Percentiles rank a stretch among this genome's conserved stretches.
Conservation (phyloP, 2,329 filamentous ascomycete genomes). For the Raffaelea albimanens region DNA sequence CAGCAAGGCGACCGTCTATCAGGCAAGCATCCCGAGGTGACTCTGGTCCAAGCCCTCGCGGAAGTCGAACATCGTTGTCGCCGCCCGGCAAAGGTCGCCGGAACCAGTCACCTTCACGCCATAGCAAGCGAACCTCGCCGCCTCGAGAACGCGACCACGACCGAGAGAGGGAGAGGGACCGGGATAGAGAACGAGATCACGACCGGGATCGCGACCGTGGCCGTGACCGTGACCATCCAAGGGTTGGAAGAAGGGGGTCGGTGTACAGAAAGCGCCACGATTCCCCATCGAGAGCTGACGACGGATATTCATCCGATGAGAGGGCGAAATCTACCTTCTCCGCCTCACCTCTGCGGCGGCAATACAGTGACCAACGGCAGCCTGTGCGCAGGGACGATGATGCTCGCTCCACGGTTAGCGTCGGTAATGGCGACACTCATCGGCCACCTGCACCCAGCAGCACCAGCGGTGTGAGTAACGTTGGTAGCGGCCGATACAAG, state of each 20-base stretch:
- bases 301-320: slow-evolving; percentile 31
- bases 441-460: too few relatives aligned
- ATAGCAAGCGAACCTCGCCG: neutral
- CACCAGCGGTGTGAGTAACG: too few relatives aligned
- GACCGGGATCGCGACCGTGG: slow-evolving; percentile 3
- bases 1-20: slow-evolving; percentile 7
- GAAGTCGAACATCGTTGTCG: slow-evolving; percentile 7
- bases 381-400: too few relatives aligned
- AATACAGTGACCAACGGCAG: slow-evolving; percentile 4
- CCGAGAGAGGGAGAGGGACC: slow-evolving; percentile 7
- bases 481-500: too few relatives aligned
- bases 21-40: slow-evolving; percentile 11
- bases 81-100: slow-evolving; percentile 19
- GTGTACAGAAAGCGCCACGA: slow-evolving; percentile 15
- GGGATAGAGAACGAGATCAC: slow-evolving; percentile 1
- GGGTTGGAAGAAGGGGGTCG: slow-evolving; percentile 18
- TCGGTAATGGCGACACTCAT: too few relatives aligned
- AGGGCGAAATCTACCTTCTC: slow-evolving; percentile 18
- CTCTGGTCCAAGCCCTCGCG: slow-evolving; percentile 1
- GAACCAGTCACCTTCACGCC: slow-evolving; percentile 9
- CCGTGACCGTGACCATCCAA: slow-evolving; percentile 8
- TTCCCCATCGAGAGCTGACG: slow-evolving; percentile 18
- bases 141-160: neutral
- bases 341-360: slow-evolving; percentile 11
- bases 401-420: too few relatives aligned